Percentiles rank a stretch among this genome's conserved stretches.
Conservation (phyloP, 2,329 filamentous ascomycete genomes). For the Trichoderma sp. region DNA sequence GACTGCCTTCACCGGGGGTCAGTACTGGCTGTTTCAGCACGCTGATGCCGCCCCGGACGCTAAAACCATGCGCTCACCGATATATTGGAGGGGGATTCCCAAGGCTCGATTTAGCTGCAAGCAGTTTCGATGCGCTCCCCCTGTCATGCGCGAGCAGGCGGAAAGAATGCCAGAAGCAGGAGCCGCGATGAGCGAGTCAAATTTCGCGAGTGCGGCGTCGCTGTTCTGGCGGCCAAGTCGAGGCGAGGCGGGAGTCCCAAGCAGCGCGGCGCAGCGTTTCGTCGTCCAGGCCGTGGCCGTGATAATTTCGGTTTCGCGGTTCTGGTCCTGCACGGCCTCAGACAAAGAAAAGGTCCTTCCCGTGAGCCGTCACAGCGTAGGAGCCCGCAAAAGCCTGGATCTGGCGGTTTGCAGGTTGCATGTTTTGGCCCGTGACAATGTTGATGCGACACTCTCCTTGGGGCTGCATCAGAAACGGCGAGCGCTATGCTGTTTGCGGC, state of each 20-base stretch:
- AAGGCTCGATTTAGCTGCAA: too few species aligned
- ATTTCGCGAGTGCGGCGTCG: constrained; percentile 21
- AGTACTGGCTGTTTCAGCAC: constrained; percentile 16
- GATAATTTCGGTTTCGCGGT: background rate
- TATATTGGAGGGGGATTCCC: constrained; percentile 3
- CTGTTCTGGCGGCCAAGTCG: constrained; percentile 13
- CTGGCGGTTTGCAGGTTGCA: constrained; percentile 26
- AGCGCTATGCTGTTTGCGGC: constrained; percentile 18
- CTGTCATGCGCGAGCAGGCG: background rate
- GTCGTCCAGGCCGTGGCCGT: background rate
- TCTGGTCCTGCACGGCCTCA: background rate
- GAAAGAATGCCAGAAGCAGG: background rate
- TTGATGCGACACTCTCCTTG: constrained; percentile 29
- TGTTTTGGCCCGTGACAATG: constrained; percentile 36
- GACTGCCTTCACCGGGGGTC: constrained; percentile 4
- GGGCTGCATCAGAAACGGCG: constrained; percentile 22
- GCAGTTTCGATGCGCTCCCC: background rate
- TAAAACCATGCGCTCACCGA: constrained; percentile 23
- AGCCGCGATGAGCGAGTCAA: constrained; percentile 19
- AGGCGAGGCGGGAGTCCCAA: background rate
- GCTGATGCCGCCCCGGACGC: background rate
- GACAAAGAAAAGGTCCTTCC: constrained; percentile 15
- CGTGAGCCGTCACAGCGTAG: constrained; percentile 22
- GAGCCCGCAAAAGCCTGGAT: constrained; percentile 23
- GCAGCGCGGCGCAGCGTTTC: background rate